A percentile compares a stretch with the other conserved stretches of the same genome.
phyloP scores from a whole-genome alignment of 2,329 filamentous ascomycete genomes.

The Fonsecaea pedrosoi region DNA sequence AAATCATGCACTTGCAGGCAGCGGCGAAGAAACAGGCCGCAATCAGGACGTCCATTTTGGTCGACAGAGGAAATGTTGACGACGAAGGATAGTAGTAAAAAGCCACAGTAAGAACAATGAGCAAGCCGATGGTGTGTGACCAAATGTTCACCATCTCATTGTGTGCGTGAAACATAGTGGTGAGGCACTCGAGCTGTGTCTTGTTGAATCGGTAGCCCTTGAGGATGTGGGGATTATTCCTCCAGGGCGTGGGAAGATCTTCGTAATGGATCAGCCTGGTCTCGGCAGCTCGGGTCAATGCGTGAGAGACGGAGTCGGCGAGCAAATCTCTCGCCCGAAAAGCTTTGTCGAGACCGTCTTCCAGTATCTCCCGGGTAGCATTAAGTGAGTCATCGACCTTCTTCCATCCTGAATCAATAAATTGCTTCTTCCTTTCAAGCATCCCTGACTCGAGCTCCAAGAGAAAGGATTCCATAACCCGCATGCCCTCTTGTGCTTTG shows the following conservation, averaged over 20 bases:
- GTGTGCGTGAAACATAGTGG: constrained; percentile 80
- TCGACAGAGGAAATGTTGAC: constrained; percentile 83
- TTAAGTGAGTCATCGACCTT: constrained; percentile 81
- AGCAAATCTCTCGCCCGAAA: constrained; percentile 79
- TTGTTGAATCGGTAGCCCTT: constrained; percentile 93
- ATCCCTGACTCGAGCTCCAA: constrained; percentile 83
- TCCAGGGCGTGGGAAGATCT: constrained; percentile 89
- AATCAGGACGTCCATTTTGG: constrained; percentile 86
- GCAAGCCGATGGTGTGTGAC: constrained; percentile 89
- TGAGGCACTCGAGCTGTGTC: constrained; percentile 85
- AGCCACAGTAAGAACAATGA: constrained; percentile 84
- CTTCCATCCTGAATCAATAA: constrained; percentile 79
- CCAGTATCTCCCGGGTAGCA: constrained; percentile 75
- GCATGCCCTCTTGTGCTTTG: constrained; percentile 86
- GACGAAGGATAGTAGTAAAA: constrained; percentile 96
- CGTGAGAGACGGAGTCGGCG: constrained; percentile 82
- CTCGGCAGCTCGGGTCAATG: constrained; percentile 75
- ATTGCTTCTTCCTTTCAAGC: constrained; percentile 77
- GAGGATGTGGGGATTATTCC: constrained; percentile 91
- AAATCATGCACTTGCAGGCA: constrained; percentile 91
- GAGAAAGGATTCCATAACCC: constrained; percentile 83
- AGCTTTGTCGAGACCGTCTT: constrained; percentile 83
- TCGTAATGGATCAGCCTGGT: constrained; percentile 86
- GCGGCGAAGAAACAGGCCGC: constrained; percentile 96
- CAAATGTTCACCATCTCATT: constrained; percentile 99